A percentile compares a stretch with the other conserved stretches of the same genome.
These are phyloP conservation scores for Pterocarpus santalinus DNA, from an alignment of 306 rosid genomes.

Conservation along the genomic window DNA sequence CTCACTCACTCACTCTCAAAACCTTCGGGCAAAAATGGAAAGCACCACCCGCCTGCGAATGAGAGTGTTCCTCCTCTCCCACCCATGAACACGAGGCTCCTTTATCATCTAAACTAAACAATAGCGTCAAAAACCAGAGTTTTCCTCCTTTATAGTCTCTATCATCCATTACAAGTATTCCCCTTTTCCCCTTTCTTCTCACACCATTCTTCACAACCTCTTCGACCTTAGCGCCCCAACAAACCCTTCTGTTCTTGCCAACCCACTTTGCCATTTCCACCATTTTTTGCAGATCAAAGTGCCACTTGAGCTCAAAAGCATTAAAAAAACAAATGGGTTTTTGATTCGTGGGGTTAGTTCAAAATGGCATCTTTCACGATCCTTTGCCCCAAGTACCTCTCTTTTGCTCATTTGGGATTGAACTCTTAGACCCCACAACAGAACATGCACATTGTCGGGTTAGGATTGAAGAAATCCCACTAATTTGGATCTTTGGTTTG, in stretches of 20 bases:
- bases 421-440: slow-evolving; percentile 32
- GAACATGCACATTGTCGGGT: not conserved
- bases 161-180: not conserved
- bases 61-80: no score
- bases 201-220: no score
- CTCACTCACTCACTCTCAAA: not conserved
- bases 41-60: no score
- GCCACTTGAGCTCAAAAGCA: slow-evolving; percentile 24
- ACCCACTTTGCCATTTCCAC: slow-evolving; percentile 36
- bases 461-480: no score
- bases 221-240: slow-evolving; percentile 34
- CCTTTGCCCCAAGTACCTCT: slow-evolving; percentile 63
- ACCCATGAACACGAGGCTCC: no score
- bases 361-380: slow-evolving; percentile 68
- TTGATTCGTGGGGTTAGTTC: slow-evolving; percentile 43
- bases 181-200: not conserved
- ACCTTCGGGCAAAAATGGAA: no score
- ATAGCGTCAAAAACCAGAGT: no score
- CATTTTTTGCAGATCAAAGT: slow-evolving; percentile 31
- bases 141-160: not conserved
- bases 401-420: slow-evolving; percentile 50
- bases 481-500: no score
- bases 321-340: not conserved
- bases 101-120: no score
- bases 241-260: slow-evolving; percentile 10